Evolutionary conservation across 2,329 filamentous ascomycete species (phyloP), one percentile per base, ranked within the genome.

Genomic region (Coniochaeta sp.): DNA sequence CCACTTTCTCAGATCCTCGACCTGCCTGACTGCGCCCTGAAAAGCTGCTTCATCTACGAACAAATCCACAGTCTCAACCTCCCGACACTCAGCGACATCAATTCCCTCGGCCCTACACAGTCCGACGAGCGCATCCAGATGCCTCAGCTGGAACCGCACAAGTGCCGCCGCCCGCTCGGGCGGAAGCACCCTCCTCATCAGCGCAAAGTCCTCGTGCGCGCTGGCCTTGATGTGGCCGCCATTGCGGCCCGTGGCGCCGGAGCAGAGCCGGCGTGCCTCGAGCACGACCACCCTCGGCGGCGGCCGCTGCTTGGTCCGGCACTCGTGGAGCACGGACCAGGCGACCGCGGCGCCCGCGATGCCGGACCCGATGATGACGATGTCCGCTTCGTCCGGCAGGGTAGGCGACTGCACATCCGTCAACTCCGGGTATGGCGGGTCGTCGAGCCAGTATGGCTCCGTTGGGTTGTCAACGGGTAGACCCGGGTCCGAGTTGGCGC

Each of bases 221-320:
- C 44, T 56, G 52, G 52, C 33, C 56, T 82, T 81, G 62, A 82
- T 76, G 66, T 81, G 80, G 0, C 79, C 81, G 22, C 80, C 81
- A 62, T 83, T 83, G 57, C 81, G 74, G 1, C 78, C 81, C 9
- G 81, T 84, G 3, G 81, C 81, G 17, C 81, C 81, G 11, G 76
- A 77, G 63, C 79, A 81, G 8, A 80, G 65, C 47, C 74, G 68
- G 1, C 81, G 71, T 1, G 81, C 80, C 63, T 84, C 81, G n/a
- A 83, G 68, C 9, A 83, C 75, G 1, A 79, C 72, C 5, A 83
- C 69, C 19, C 63, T 62, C 26, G 52, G 28, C 28, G 4, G 4
- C 52, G 34, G 19, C 33, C 33, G n/a, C n/a, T n/a, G n/a, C 33
- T 59, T 52, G 24, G 47, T n/a, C n/a, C 31, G 1, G 66, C 67